A percentile compares a stretch with the other conserved stretches of the same genome.
Conservation (phyloP, 1,139 yeast species). For the Yamadazyma buinensis region DNA sequence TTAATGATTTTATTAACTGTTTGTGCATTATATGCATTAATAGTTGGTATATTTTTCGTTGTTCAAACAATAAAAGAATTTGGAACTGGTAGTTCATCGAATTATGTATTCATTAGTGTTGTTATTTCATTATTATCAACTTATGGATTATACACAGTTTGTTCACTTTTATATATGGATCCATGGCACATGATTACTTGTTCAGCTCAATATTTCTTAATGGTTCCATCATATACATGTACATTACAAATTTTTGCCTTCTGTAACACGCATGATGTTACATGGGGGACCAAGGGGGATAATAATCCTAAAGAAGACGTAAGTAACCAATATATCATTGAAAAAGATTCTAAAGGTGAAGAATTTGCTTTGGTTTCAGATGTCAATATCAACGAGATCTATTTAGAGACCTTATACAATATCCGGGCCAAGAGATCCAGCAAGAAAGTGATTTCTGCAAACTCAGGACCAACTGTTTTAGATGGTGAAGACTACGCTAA, state of each 20-base stretch:
- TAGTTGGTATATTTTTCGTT: conserved; percentile 81
- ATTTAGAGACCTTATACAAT: conserved; percentile 71
- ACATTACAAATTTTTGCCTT: conserved; percentile 90
- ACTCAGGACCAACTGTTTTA: conserved; percentile 32
- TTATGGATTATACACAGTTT: conserved; percentile 78
- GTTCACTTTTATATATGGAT: conserved; percentile 78
- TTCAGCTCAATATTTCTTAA: conserved; percentile 75
- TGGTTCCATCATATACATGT: conserved; percentile 89
- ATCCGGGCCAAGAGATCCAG: conserved; percentile 69
- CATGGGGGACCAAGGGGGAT: conserved; percentile 98
- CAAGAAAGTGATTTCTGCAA: conserved; percentile 50
- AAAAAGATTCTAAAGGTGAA: conserved; percentile 53
- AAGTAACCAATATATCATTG: conserved; percentile 42
- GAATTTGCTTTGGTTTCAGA: conserved; percentile 90
- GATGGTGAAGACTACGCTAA: conserved; percentile 88
- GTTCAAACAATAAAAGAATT: conserved; percentile 45
- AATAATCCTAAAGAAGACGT: conserved; percentile 60
- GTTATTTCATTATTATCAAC: conserved; percentile 87
- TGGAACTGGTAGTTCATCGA: conserved; percentile 37
- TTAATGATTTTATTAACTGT: conserved; percentile 70
- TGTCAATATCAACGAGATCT: conserved; percentile 83
- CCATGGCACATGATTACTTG: conserved; percentile 95
- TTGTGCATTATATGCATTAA: conserved; percentile 78
- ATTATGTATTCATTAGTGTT: conserved; percentile 66
- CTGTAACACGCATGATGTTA: conserved; percentile 93